phyloP scores from a whole-genome alignment of 2,329 filamentous ascomycete genomes.

The Gyromitra esculenta region DNA sequence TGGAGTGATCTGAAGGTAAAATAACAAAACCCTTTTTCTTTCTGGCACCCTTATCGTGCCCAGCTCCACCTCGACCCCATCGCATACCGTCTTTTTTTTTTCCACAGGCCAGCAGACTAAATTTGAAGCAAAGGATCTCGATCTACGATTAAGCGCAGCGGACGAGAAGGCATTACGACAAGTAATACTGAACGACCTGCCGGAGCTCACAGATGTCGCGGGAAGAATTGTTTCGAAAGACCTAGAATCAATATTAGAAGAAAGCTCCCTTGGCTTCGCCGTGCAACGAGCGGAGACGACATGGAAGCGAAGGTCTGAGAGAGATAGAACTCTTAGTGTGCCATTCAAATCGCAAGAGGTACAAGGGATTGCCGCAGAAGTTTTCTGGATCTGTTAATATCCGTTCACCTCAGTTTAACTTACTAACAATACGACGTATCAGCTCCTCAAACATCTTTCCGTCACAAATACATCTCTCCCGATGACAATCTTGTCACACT shows the following conservation, averaged over 20 bases:
- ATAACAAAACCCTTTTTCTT: neutral
- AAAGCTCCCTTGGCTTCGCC: constrained; percentile 36
- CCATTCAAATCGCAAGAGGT: constrained; percentile 52
- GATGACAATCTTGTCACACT: constrained; percentile 44
- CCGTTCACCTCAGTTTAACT: constrained; percentile 1
- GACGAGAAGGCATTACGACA: constrained; percentile 47
- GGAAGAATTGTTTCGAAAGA: constrained; percentile 44
- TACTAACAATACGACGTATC: constrained; percentile 38
- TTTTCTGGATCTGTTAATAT: constrained; percentile 16
- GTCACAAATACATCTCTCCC: constrained; percentile 37
- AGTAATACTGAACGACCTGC: constrained; percentile 32
- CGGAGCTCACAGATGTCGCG: constrained; percentile 39
- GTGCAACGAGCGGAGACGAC: constrained; percentile 46
- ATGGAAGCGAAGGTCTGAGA: constrained; percentile 30
- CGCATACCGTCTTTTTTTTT: neutral
- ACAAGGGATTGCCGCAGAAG: constrained; percentile 11
- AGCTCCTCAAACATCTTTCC: constrained; percentile 48
- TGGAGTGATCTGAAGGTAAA: constrained; percentile 53
- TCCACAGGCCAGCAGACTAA: neutral
- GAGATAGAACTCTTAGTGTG: constrained; percentile 1
- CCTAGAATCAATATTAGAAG: constrained; percentile 33
- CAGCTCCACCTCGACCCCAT: neutral
- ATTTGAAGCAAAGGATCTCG: constrained; percentile 41
- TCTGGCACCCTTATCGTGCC: neutral
- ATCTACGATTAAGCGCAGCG: constrained; percentile 38